A percentile compares a stretch with the other conserved stretches of the same genome.
phyloP scores from a whole-genome alignment of 495 filamentous ascomycete genomes.

The Xylaria longipes region DNA sequence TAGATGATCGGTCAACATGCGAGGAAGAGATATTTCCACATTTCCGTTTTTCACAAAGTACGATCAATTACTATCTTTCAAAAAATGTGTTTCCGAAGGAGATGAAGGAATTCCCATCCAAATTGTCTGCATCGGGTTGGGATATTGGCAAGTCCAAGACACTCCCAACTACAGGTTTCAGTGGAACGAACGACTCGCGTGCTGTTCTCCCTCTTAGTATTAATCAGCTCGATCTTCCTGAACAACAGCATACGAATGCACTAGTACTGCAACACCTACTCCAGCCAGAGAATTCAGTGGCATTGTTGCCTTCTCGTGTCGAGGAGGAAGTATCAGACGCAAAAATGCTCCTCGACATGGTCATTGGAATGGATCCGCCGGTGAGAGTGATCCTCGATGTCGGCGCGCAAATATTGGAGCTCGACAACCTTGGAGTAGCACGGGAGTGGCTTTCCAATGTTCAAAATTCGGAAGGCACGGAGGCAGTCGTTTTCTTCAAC shows the following conservation, averaged over 20 bases:
- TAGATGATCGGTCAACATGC: conserved; percentile 57
- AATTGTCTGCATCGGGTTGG: conserved; percentile 74
- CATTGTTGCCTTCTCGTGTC: conserved; percentile 34
- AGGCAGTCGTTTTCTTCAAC: conserved; percentile 64
- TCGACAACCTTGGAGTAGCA: conserved; percentile 62
- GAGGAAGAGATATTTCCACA: conserved; percentile 54
- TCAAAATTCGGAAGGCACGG: conserved; percentile 30
- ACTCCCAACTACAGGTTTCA: conserved; percentile 68
- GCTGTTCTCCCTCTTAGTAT: conserved; percentile 63
- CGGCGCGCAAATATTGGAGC: conserved; percentile 73
- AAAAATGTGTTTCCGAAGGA: conserved; percentile 68
- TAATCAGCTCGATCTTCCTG: conserved; percentile 60
- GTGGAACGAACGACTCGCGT: conserved; percentile 74
- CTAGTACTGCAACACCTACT: conserved; percentile 65
- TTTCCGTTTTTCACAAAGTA: conserved; percentile 54
- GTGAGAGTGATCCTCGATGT: conserved; percentile 72
- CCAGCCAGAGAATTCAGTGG: conserved; percentile 58
- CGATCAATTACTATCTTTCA: conserved; percentile 67
- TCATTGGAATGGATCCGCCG: conserved; percentile 47
- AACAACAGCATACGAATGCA: conserved; percentile 69
- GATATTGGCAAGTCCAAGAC: conserved; percentile 61
- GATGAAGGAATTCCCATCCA: conserved; percentile 67
- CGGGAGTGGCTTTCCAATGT: conserved; percentile 49
- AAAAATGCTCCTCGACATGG: conserved; percentile 53
- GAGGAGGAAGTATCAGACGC: conserved; percentile 38